Conservation (phyloP, 805 yeast genomes). For the Kurtzmaniella fragi region DNA sequence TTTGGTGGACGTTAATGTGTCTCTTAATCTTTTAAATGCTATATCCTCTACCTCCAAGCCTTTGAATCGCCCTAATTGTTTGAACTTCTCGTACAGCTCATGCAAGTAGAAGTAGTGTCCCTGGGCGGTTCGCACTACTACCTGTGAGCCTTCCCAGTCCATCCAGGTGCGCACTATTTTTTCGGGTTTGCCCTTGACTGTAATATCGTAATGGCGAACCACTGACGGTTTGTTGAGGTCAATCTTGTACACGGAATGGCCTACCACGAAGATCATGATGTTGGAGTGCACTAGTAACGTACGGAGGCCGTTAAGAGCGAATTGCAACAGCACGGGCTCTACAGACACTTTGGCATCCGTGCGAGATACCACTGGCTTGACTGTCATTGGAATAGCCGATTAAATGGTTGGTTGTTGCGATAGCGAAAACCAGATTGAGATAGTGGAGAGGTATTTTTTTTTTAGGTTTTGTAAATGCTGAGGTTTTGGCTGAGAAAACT, state of each 20-base stretch:
- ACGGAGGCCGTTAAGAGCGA: constrained; percentile 22
- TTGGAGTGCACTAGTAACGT: constrained; percentile 27
- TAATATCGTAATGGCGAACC: constrained; percentile 17
- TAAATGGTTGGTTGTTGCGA: no score
- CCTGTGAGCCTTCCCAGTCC: constrained; percentile 32
- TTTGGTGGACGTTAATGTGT: constrained; percentile 13
- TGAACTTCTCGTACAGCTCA: constrained; percentile 25
- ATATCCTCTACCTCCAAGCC: constrained; percentile 20
- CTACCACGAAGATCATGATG: constrained; percentile 27
- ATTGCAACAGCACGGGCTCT: constrained; percentile 37
- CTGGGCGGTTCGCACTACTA: constrained; percentile 23
- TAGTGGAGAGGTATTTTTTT: no score
- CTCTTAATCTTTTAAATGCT: constrained; percentile 14
- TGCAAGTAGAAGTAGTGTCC: constrained; percentile 26
- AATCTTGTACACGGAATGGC: constrained; percentile 20
- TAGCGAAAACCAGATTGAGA: no score
- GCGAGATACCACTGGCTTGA: no score
- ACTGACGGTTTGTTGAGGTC: constrained; percentile 32
- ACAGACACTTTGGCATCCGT: no score
- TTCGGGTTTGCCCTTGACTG: constrained; percentile 5
- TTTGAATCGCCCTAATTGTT: constrained; percentile 27
- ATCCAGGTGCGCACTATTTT: constrained; percentile 28
- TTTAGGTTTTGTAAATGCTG: no score
- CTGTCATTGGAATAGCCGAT: no score
- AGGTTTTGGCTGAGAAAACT: no score